A percentile compares a stretch with the other conserved stretches of the same genome.
phyloP scores from a whole-genome alignment of 768 basidiomycete genomes.

The Lactarius tabidus region DNA sequence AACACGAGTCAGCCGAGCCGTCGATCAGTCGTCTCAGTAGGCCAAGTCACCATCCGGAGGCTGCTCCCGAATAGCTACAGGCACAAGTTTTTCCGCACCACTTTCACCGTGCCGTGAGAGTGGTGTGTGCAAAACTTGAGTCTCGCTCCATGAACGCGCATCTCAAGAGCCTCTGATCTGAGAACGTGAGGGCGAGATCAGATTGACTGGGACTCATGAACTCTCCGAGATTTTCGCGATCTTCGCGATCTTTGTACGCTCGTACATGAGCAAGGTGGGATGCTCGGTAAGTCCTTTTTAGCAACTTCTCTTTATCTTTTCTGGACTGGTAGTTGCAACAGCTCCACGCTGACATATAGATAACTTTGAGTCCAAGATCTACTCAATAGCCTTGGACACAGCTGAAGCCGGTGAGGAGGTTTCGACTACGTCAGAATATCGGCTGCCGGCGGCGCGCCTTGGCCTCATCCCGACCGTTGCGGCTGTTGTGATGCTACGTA shows the following conservation, averaged over 20 bases:
- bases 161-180: slow-evolving; percentile 94
- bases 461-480: slow-evolving; percentile 86
- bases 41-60: no score
- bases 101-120: no score
- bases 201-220: slow-evolving; percentile 94
- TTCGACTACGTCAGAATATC: slow-evolving; percentile 80
- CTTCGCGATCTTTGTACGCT: slow-evolving; percentile 92
- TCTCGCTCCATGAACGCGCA: slow-evolving; percentile 90
- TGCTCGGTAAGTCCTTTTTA: slow-evolving; percentile 69
- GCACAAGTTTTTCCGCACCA: slow-evolving; percentile 65
- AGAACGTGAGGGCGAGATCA: slow-evolving; percentile 91
- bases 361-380: slow-evolving; percentile 92
- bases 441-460: slow-evolving; percentile 87
- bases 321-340: neutral
- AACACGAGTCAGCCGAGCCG: no score
- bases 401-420: slow-evolving; percentile 82
- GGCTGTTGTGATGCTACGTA: slow-evolving; percentile 76
- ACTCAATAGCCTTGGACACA: slow-evolving; percentile 80
- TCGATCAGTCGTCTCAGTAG: no score
- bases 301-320: no score
- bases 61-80: slow-evolving; percentile 44
- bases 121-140: no score
- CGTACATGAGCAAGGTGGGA: slow-evolving; percentile 89
- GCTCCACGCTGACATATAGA: slow-evolving; percentile 46
- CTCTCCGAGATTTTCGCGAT: slow-evolving; percentile 95